Conservation (phyloP, 441 rosid species). For the Erysimum cheiri region DNA sequence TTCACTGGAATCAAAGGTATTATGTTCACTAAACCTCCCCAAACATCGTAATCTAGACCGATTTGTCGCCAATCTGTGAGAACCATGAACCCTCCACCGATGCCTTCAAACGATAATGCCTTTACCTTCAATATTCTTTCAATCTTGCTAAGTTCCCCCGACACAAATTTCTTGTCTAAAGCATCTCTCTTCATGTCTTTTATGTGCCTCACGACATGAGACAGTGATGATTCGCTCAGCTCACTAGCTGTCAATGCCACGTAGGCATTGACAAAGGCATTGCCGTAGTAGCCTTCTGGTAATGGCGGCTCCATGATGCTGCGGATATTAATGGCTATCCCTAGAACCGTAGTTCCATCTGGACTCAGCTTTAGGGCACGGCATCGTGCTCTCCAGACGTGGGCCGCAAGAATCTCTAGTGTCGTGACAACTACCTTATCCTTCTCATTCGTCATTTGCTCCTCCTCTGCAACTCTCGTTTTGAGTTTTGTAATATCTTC, state of each 20-base stretch:
- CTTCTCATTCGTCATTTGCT: not conserved
- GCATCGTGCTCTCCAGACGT: slow-evolving; percentile 53
- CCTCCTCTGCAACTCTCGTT: slow-evolving; percentile 19
- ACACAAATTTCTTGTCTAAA: slow-evolving; percentile 26
- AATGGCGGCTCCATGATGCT: slow-evolving; percentile 43
- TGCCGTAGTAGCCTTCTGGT: slow-evolving; percentile 56
- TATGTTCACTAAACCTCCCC: slow-evolving; percentile 49
- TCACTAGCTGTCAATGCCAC: slow-evolving; percentile 33
- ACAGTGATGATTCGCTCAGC: slow-evolving; percentile 39
- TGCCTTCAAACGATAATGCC: slow-evolving; percentile 7
- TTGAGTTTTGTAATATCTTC: slow-evolving; percentile 48
- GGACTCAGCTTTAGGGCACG: slow-evolving; percentile 48
- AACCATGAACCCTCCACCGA: slow-evolving; percentile 32
- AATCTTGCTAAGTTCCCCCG: slow-evolving; percentile 1
- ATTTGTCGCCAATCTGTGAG: slow-evolving; percentile 56
- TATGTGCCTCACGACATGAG: slow-evolving; percentile 39
- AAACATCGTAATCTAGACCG: slow-evolving; percentile 42
- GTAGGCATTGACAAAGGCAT: slow-evolving; percentile 40
- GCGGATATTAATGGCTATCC: slow-evolving; percentile 41
- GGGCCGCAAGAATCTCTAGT: slow-evolving; percentile 50
- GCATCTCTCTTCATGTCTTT: slow-evolving; percentile 42
- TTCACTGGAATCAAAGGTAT: slow-evolving; percentile 44
- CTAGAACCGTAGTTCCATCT: slow-evolving; percentile 32
- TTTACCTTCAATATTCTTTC: slow-evolving; percentile 37
- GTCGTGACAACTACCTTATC: slow-evolving; percentile 34